These are phyloP conservation scores for Flaveria trinervia DNA, from an alignment of 129 eudicot genomes.

Conservation along the genomic window DNA sequence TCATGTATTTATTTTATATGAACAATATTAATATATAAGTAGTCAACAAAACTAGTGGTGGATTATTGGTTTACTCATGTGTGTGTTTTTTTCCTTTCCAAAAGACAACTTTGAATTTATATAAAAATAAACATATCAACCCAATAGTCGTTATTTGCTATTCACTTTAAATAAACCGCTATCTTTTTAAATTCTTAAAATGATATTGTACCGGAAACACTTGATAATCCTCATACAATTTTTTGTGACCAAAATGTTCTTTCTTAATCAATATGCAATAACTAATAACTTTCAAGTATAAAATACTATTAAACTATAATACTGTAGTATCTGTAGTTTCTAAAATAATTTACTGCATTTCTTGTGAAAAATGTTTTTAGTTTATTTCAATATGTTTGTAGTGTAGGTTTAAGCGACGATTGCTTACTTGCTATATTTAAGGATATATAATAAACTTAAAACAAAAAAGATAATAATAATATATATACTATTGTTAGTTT, in stretches of 20 bases:
- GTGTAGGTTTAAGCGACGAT: neutral
- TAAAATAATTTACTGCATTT: neutral
- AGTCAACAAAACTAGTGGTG: slow-evolving; percentile 3
- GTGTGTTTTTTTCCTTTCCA: neutral
- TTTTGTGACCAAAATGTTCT: neutral
- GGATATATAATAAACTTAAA: neutral
- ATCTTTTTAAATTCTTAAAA: neutral
- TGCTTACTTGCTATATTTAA: neutral
- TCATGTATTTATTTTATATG: neutral
- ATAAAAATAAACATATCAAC: neutral
- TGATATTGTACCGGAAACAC: neutral
- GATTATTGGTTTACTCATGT: neutral
- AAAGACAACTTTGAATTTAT: neutral
- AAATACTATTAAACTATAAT: neutral
- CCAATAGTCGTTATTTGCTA: neutral
- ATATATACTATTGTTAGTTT: no score
- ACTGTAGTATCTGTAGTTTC: neutral
- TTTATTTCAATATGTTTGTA: neutral
- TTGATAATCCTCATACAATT: neutral
- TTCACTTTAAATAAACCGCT: neutral
- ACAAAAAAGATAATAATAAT: no score
- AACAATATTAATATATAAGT: neutral
- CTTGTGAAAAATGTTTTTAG: neutral
- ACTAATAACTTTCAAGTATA: neutral
- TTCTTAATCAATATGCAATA: neutral